Percentiles rank a stretch among this genome's conserved stretches.
These are phyloP conservation scores for Leucaena leucocephala DNA, from an alignment of 306 rosid genomes.

Conservation along the genomic window DNA sequence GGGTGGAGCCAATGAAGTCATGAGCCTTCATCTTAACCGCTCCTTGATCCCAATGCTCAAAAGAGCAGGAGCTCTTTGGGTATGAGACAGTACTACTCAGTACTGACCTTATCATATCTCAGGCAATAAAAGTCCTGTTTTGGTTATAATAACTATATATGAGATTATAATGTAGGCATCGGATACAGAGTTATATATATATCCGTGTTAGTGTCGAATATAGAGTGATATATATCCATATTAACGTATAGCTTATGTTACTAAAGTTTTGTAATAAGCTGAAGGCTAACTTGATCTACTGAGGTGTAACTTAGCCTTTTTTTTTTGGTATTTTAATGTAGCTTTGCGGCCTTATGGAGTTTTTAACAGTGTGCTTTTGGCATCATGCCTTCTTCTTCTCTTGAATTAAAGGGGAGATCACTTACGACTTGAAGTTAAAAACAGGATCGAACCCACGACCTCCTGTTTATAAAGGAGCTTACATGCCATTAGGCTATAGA, in stretches of 20 bases:
- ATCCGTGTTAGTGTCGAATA: constrained; percentile 7
- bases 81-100: constrained; percentile 37
- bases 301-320: constrained; percentile 31
- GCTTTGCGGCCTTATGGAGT: constrained; percentile 17
- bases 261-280: constrained; percentile 27
- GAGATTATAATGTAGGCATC: constrained; percentile 26
- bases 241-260: constrained; percentile 16
- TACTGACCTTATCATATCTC: not conserved
- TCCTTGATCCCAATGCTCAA: constrained; percentile 91
- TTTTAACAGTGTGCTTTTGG: constrained; percentile 1
- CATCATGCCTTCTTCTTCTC: not conserved
- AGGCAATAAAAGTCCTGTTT: constrained; percentile 31
- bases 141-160: constrained; percentile 30
- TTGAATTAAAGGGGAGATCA: no score
- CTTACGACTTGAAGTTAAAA: no score
- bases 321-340: constrained; percentile 17
- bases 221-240: constrained; percentile 8
- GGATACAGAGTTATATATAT: constrained; percentile 5
- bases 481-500: no score
- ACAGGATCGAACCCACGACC: no score
- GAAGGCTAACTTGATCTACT: constrained; percentile 40
- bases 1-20: constrained; percentile 89
- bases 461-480: no score
- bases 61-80: constrained; percentile 87
- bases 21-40: constrained; percentile 88